Conservation (phyloP, 2,329 filamentous ascomycete genomes). For the Calonectria montana region DNA sequence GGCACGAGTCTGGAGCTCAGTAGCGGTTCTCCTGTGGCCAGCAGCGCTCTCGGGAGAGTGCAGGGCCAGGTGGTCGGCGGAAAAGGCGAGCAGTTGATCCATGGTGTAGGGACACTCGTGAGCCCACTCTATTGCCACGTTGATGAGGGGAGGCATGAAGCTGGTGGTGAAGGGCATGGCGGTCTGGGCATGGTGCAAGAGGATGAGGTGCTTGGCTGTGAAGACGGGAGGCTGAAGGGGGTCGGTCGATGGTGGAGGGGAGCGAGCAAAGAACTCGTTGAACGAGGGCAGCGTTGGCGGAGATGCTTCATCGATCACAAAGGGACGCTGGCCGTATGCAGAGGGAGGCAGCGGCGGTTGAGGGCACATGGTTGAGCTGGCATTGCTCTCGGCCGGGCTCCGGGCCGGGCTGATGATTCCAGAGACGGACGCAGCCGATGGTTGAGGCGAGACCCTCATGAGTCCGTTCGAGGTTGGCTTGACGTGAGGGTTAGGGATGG, state of each 20-base stretch:
- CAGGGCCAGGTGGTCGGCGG: conserved; percentile 53
- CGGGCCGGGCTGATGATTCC: conserved; percentile 27
- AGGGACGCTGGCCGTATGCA: conserved; percentile 19
- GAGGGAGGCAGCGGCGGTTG: conserved; percentile 31
- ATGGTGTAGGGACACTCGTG: conserved; percentile 56
- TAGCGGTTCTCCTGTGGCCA: conserved; percentile 49
- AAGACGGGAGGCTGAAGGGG: conserved; percentile 41
- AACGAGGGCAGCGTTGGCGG: conserved; percentile 38
- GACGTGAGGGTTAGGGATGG: conserved; percentile 1
- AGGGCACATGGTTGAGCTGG: conserved; percentile 26
- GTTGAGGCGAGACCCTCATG: conserved; percentile 17
- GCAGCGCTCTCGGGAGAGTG: conserved; percentile 31
- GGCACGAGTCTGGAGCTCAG: conserved; percentile 58
- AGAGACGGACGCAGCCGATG: conserved; percentile 17
- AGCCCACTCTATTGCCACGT: conserved; percentile 48
- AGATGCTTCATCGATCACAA: conserved; percentile 17
- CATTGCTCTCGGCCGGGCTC: conserved; percentile 37
- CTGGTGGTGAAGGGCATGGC: conserved; percentile 38
- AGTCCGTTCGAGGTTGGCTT: conserved; percentile 8
- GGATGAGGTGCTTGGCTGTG: conserved; percentile 52
- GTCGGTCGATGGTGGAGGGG: conserved; percentile 26
- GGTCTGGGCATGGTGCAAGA: conserved; percentile 52
- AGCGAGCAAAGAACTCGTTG: conserved; percentile 34
- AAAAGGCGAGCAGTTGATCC: conserved; percentile 58
- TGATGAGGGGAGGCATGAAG: conserved; percentile 40